Evolutionary conservation across 495 filamentous ascomycete species (phyloP), one percentile per base, ranked within the genome.

Genomic region (Hamigera avellanea): DNA sequence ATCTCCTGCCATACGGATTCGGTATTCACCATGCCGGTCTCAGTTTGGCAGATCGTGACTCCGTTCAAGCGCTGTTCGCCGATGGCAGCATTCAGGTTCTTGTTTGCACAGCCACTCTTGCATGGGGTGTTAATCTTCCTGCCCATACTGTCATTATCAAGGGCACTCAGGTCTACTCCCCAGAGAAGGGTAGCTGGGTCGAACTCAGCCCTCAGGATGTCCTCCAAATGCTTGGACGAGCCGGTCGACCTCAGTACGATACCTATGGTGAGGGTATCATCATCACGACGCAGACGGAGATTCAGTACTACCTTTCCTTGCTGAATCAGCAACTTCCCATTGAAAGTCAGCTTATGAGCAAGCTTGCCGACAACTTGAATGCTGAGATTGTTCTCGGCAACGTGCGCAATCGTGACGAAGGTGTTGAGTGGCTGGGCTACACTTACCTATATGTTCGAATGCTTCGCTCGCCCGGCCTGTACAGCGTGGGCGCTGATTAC

Each of bases 191-290:
- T 62, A 88, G 83, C 54, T 99, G 91, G 88, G 93, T 99, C 12
- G 93, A 99, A 50, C 54, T 99, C 39, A 95, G 87, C 46, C 91
- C 93, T 8, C 91, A 99, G 50, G 91, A 99, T 60, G 89, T 96
- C 28, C 68, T 99, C 23, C 91, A 99, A 56, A 99, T 99, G 91
- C 77, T 99, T 45, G 91, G 91, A 47, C 86, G 91, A 64, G 91
- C 91, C 29, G 91, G 91, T 53, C 77, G 91, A 37, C 91, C 91
- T 7, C 91, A 99, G 46, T 99, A 86, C 49, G 91, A 99, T 56
- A 95, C 87, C 0, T 96, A 91, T 49, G 91, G 91, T 49, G 91
- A 96, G 47, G 91, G 91, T 56, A 95, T 96, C 52, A 96, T 99
- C 53, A 96, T 99, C 48, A 99, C 91, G 0, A 86, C 84, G 1